A percentile compares a stretch with the other conserved stretches of the same genome.
Evolutionary conservation across 2,329 filamentous ascomycete genomes (phyloP).

Genomic region (Thielaviopsis ethacetica): DNA sequence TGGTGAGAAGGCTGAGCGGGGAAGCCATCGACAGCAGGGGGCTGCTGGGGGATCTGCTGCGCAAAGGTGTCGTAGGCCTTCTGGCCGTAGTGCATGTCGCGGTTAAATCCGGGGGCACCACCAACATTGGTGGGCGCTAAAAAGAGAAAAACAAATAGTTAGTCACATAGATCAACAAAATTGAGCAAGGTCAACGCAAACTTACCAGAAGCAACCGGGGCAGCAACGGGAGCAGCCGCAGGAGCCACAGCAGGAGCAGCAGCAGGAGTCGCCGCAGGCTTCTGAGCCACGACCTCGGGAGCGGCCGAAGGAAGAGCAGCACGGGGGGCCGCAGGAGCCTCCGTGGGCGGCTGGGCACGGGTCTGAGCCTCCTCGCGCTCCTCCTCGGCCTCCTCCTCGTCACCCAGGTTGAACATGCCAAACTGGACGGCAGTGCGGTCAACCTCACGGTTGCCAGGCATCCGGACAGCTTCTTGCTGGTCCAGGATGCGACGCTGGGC

Average conservation of each 20-base stretch:
- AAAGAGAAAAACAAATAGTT: neutral
- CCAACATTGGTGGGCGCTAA: conserved; percentile 2
- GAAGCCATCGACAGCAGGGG: conserved; percentile 7
- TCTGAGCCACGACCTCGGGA: conserved; percentile 40
- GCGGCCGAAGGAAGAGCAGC: conserved; percentile 67
- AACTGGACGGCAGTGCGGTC: conserved; percentile 91
- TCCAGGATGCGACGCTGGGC: conserved; percentile 78
- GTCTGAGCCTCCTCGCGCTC: conserved; percentile 93
- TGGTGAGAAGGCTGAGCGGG: conserved; percentile 40
- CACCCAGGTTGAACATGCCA: conserved; percentile 82
- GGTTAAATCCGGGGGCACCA: conserved; percentile 6
- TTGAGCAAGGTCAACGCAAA: neutral
- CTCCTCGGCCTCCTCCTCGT: conserved; percentile 71
- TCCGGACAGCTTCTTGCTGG: conserved; percentile 93
- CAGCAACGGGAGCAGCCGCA: conserved; percentile 18
- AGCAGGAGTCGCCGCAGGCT: conserved; percentile 31
- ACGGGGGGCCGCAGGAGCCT: conserved; percentile 76
- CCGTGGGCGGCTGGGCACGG: conserved; percentile 77
- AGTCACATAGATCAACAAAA: neutral
- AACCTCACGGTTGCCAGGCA: conserved; percentile 92
- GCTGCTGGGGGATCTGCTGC: conserved; percentile 37
- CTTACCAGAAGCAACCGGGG: conserved; percentile 5
- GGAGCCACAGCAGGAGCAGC: conserved; percentile 20
- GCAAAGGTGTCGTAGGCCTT: conserved; percentile 57
- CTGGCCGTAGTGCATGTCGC: conserved; percentile 8